These are phyloP conservation scores for Angomonas desouzai DNA, from an alignment of 208 protist species.

Conservation along the genomic window DNA sequence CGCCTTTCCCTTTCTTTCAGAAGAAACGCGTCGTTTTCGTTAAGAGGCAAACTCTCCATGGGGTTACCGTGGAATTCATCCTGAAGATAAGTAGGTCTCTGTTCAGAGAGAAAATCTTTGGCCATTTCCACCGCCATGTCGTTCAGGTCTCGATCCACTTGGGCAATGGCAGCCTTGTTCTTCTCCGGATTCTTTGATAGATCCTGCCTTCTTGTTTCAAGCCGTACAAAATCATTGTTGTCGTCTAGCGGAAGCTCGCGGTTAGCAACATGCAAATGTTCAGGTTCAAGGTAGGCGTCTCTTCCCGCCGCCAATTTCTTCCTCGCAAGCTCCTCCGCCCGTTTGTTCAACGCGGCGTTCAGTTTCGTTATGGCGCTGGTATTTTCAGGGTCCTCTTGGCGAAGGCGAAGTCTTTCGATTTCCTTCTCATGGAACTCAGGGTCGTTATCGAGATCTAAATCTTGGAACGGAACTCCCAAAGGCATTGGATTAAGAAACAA, in stretches of 20 bases:
- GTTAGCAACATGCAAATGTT: constrained; percentile 34
- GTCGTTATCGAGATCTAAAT: constrained; percentile 56
- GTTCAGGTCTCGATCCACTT: constrained; percentile 41
- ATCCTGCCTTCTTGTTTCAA: constrained; percentile 43
- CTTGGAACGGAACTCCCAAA: constrained; percentile 33
- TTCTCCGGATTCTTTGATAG: constrained; percentile 11
- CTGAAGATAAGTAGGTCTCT: constrained; percentile 37
- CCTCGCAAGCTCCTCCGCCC: constrained; percentile 51
- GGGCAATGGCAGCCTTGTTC: constrained; percentile 7
- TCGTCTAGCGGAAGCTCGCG: constrained; percentile 47
- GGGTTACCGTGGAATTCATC: constrained; percentile 33
- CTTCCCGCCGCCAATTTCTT: constrained; percentile 25
- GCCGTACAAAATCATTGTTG: constrained; percentile 33
- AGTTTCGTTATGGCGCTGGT: constrained; percentile 29
- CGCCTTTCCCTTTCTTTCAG: constrained; percentile 32
- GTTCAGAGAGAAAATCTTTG: constrained; percentile 28
- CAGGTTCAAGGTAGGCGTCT: constrained; percentile 42
- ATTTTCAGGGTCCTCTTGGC: constrained; percentile 26
- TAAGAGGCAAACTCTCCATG: constrained; percentile 29
- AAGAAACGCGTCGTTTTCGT: constrained; percentile 43
- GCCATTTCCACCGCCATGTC: constrained; percentile 35
- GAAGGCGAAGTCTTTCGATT: constrained; percentile 42
- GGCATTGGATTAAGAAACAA: constrained; percentile 54
- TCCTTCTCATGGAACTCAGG: constrained; percentile 45
- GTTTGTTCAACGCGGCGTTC: constrained; percentile 39